Percentiles rank a stretch among this genome's conserved stretches.
phyloP scores from a whole-genome alignment of 2,329 filamentous ascomycete species.

The Fusarium armeniacum region DNA sequence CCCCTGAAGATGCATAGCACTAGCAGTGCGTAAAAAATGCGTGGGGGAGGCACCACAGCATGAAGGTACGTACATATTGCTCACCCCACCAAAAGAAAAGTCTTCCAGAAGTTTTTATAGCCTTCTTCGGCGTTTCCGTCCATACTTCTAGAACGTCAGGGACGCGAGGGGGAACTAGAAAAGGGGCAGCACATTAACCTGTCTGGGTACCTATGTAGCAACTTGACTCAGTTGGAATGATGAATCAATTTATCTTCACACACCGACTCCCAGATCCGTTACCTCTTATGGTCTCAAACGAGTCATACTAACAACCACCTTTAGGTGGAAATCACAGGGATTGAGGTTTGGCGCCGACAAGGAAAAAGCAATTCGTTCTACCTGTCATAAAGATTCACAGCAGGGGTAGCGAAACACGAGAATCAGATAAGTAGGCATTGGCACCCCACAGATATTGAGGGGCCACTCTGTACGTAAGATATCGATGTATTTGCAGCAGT shows the following conservation, averaged over 20 bases:
- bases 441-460: neutral
- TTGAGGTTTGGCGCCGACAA: constrained; percentile 1
- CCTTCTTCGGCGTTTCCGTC: constrained; percentile 29
- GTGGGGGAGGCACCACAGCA: constrained; percentile 6
- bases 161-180: neutral
- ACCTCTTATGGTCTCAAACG: constrained; percentile 2
- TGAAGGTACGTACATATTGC: neutral
- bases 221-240: constrained; percentile 18
- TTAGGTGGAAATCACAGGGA: constrained; percentile 1
- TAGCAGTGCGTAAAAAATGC: constrained; percentile 3
- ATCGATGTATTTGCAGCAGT: neutral
- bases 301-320: constrained; percentile 17
- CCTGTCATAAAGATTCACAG: constrained; percentile 16
- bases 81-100: constrained; percentile 7
- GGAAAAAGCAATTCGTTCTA: constrained; percentile 28
- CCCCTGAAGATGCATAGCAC: constrained; percentile 16
- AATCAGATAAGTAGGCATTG: constrained; percentile 14
- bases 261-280: neutral
- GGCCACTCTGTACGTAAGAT: constrained; percentile 5
- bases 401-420: constrained; percentile 30
- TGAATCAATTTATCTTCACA: constrained; percentile 3
- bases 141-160: constrained; percentile 22
- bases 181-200: neutral
- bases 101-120: constrained; percentile 24
- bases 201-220: neutral